A percentile compares a stretch with the other conserved stretches of the same genome.
Evolutionary conservation across 1,284 basidiomycete genomes (phyloP).

Genomic region (Ganoderma meredithae): DNA sequence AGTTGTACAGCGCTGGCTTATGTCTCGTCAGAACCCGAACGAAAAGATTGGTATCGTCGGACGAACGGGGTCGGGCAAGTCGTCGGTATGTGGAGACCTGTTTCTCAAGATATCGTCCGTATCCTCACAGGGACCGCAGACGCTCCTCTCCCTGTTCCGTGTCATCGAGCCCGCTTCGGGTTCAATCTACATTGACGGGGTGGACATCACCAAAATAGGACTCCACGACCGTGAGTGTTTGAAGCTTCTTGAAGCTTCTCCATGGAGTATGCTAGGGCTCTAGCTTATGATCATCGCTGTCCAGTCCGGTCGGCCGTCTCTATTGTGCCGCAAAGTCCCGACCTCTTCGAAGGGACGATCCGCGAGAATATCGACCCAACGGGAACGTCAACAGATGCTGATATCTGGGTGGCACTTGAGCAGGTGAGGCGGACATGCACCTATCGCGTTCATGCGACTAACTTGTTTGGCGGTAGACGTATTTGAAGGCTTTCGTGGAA

Average conservation of each 20-base stretch:
- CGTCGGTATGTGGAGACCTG: constrained; percentile 62
- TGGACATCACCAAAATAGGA: constrained; percentile 86
- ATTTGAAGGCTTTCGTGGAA: constrained; percentile 77
- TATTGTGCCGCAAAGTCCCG: constrained; percentile 88
- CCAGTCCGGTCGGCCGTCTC: constrained; percentile 69
- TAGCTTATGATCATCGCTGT: neutral
- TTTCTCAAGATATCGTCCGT: constrained; percentile 13
- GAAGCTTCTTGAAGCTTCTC: constrained; percentile 6
- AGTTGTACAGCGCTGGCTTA: neutral
- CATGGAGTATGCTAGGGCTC: neutral
- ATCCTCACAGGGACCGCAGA: constrained; percentile 40
- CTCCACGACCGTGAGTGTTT: constrained; percentile 72
- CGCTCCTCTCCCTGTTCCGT: constrained; percentile 75
- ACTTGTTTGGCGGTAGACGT: constrained; percentile 47
- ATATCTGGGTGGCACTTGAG: constrained; percentile 85
- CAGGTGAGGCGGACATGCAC: constrained; percentile 57
- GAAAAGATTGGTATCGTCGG: constrained; percentile 91
- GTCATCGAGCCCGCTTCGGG: constrained; percentile 87
- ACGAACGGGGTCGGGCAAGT: constrained; percentile 94
- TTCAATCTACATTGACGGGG: constrained; percentile 82
- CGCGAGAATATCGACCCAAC: constrained; percentile 88
- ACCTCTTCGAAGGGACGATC: constrained; percentile 88
- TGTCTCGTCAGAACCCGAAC: constrained; percentile 59
- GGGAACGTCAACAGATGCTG: constrained; percentile 73
- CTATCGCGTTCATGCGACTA: neutral